phyloP scores from a whole-genome alignment of 352 stramenopile species.

The Plasmopara muralis region DNA sequence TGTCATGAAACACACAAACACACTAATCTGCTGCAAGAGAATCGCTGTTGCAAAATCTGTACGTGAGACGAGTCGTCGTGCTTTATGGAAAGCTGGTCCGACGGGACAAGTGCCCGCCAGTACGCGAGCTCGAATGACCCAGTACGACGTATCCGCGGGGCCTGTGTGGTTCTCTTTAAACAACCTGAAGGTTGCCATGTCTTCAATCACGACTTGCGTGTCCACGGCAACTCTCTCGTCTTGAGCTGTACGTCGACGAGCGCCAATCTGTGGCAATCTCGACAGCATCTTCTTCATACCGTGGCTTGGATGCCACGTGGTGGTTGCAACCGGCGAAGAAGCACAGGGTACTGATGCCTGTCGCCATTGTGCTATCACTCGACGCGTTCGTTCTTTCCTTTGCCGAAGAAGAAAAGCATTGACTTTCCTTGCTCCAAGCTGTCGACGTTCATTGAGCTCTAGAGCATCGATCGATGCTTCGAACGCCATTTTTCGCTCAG shows the following conservation, averaged over 20 bases:
- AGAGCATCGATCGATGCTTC: slow-evolving; percentile 33
- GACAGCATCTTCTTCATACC: slow-evolving; percentile 46
- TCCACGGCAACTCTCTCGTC: slow-evolving; percentile 21
- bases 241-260: slow-evolving; percentile 15
- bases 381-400: slow-evolving; percentile 23
- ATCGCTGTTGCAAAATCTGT: slow-evolving; percentile 53
- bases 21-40: slow-evolving; percentile 51
- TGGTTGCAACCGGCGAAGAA: slow-evolving; percentile 14
- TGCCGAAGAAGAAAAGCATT: slow-evolving; percentile 35
- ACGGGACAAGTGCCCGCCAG: slow-evolving; percentile 51
- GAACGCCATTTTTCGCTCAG: slow-evolving; percentile 7
- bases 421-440: slow-evolving; percentile 38
- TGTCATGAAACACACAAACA: slow-evolving; percentile 60
- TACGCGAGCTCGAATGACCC: slow-evolving; percentile 52
- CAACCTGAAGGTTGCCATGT: slow-evolving; percentile 49
- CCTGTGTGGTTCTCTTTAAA: slow-evolving; percentile 61
- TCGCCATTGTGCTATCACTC: slow-evolving; percentile 26
- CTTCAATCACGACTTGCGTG: slow-evolving; percentile 45
- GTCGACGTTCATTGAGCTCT: slow-evolving; percentile 36
- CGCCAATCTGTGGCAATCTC: slow-evolving; percentile 37
- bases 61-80: slow-evolving; percentile 35
- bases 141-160: slow-evolving; percentile 64
- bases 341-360: slow-evolving; percentile 13
- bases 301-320: slow-evolving; percentile 59
- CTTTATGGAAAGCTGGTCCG: slow-evolving; percentile 39